Evolutionary conservation across 768 basidiomycete species (phyloP), one percentile per base, ranked within the genome.

Genomic region (Boletus bicolor): DNA sequence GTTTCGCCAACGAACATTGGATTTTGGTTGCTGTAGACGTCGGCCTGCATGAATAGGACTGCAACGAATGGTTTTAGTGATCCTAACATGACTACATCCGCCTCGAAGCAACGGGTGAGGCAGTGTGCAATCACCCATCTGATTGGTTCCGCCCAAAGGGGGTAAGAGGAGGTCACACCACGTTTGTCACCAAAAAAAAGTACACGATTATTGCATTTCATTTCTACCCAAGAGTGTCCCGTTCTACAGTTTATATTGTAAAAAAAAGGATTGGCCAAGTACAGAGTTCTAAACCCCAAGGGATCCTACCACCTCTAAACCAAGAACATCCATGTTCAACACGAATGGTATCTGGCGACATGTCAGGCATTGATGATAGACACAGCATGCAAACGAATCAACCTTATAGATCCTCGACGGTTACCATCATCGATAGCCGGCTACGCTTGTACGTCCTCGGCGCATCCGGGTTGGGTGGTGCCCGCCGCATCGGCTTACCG

Each of bases 401-500:
- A 68, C 64, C 58, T 64, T 44, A 71, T 34, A 67, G 44, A 35
- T 71, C 71, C 21, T 82, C 82, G 39, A 78, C 72, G 36, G 71
- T 77, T n/a, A 82, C 72, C 61, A 77, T 76, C 58, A 72, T 76
- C 61, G 80, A 82, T 55, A 84, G 65, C 39, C 79, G 71, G 58
- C 83, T 84, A 61, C 77, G 79, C 59, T 79, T 76, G 58, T 84
- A 84, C 58, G 69, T 67, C 60, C 68, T 73, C 34, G 73, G 73
- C 34, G 43, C 61, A 7, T 66, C 67, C 21, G 48, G 62, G 34
- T 67, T 59, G 12, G 65, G 68, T 5, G 66, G 68, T 36, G 71
- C 58, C 54, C 79, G 70, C n/a, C 82, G 72, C 75, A 80, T 75
- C 1, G 82, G 82, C 54, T 74, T 76, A n/a, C 82, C 82, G 4